Evolutionary conservation across 371 early-diverging fungal genomes (phyloP), one percentile per base, ranked within the genome.

Genomic region (Basidiobolus meristosporus): DNA sequence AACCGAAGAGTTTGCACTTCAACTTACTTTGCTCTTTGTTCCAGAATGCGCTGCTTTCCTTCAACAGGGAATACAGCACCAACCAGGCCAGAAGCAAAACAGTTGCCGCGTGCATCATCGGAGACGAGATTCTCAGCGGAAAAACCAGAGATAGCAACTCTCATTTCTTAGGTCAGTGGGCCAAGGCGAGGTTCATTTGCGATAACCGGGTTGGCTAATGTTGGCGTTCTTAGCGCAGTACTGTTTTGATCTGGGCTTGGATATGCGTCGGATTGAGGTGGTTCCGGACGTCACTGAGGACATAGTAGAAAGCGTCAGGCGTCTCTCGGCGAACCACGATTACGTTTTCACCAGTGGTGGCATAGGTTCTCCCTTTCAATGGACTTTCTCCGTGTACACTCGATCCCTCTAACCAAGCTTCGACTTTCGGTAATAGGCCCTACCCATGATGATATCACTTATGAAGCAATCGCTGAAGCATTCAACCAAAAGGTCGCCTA

Each of bases 71-170:
- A n/a, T n/a, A n/a, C n/a, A n/a, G n/a, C n/a, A n/a, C n/a, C n/a
- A n/a, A n/a, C n/a, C n/a, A n/a, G n/a, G n/a, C n/a, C n/a, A n/a
- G n/a, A n/a, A n/a, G n/a, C 89, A 59, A 83, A 84, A 57, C 51
- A 4, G 42, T 43, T 16, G 38, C 34, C 19, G 16, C 28, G 7
- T 23, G 17, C 16, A 54, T 65, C 14, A 67, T 64, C 35, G 72
- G 73, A 31, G 82, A 82, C 52, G 82, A 82, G 44, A 71, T 82
- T 16, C 64, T 83, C 12, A 65, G 60, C 49, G 84, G 84, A 32
- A 80, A 76, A 47, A 74, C 73, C 12, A 59, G 48, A 30, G 84
- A 82, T 51, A 56, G 64, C 20, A 83, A 83, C 47, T 57, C 71
- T 5, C 42, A 65, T 22, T 68, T 47, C 29, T 54, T 76, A 14